phyloP scores from a whole-genome alignment of 768 basidiomycete species.

The Tylopilus rubrobrunneus region DNA sequence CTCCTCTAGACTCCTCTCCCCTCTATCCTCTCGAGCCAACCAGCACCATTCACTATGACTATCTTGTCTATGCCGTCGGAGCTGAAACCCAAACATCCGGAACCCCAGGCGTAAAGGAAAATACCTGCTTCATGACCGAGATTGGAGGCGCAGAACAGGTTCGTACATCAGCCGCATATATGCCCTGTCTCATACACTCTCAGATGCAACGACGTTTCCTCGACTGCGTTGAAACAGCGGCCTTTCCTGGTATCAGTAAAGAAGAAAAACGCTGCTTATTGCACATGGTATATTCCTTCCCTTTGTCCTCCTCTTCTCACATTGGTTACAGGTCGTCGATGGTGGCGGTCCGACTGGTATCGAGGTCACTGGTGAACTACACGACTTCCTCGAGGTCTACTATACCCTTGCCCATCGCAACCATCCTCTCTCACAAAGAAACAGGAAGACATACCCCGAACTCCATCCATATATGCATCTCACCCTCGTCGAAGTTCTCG shows the following conservation, averaged over 20 bases:
- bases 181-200: not conserved
- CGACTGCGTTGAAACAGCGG: conserved; percentile 92
- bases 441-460: conserved; percentile 89
- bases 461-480: conserved; percentile 85
- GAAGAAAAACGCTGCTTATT: conserved; percentile 86
- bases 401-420: not conserved
- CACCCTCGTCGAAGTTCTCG: conserved; percentile 94
- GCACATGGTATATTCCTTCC: conserved; percentile 65
- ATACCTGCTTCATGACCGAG: conserved; percentile 99
- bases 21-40: conserved; percentile 33
- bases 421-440: not conserved
- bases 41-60: conserved; percentile 88
- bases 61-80: conserved; percentile 93
- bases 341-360: conserved; percentile 98
- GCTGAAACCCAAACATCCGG: conserved; percentile 94
- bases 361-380: conserved; percentile 83
- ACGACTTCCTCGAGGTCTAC: conserved; percentile 77
- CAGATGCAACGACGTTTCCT: conserved; percentile 81
- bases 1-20: conserved; percentile 24
- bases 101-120: conserved; percentile 90
- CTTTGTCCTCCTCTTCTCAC: not conserved
- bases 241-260: conserved; percentile 85
- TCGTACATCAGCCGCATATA: conserved; percentile 7
- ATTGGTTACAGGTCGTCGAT: conserved; percentile 60
- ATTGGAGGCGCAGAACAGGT: conserved; percentile 91